Conservation (phyloP, 2,329 filamentous ascomycete genomes). For the Colletotrichum tanaceti region DNA sequence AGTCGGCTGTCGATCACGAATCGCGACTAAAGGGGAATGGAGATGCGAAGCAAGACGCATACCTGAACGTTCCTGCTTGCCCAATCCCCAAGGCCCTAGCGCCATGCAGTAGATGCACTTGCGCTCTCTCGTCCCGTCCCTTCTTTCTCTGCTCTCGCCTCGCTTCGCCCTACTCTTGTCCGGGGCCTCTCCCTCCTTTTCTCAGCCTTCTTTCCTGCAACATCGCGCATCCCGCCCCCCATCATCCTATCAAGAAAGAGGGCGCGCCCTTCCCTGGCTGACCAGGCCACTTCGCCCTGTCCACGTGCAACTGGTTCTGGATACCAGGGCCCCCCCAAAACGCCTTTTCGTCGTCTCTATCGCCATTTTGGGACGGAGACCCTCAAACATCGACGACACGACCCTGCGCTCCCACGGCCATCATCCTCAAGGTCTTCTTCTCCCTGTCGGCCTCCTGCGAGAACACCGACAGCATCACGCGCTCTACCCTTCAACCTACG, state of each 20-base stretch:
- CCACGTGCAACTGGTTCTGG: constrained; percentile 33
- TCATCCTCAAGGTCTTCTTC: constrained; percentile 18
- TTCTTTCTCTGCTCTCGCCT: constrained; percentile 29
- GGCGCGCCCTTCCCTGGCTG: constrained; percentile 32
- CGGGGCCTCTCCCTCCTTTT: constrained; percentile 31
- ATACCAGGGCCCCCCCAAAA: constrained; percentile 17
- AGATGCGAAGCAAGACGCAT: constrained; percentile 39
- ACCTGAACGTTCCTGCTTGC: constrained; percentile 40
- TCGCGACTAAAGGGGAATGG: constrained; percentile 40
- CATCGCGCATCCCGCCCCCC: constrained; percentile 21
- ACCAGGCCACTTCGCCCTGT: constrained; percentile 36
- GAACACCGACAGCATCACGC: constrained; percentile 20
- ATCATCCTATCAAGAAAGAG: constrained; percentile 34
- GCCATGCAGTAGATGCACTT: constrained; percentile 42
- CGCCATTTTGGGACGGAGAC: constrained; percentile 7
- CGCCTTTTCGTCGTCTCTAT: constrained; percentile 9
- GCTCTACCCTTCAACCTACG: constrained; percentile 21
- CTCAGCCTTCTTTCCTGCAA: constrained; percentile 34
- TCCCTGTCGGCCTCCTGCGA: not conserved
- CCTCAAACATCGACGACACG: constrained; percentile 35
- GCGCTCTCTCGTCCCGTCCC: constrained; percentile 40
- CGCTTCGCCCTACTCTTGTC: constrained; percentile 24
- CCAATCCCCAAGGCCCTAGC: constrained; percentile 36
- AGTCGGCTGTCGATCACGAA: constrained; percentile 38
- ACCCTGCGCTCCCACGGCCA: constrained; percentile 23